Evolutionary conservation across 345 rosid genomes (phyloP), one percentile per base, ranked within the genome.

Genomic region (Mallotus nudiflorus): DNA sequence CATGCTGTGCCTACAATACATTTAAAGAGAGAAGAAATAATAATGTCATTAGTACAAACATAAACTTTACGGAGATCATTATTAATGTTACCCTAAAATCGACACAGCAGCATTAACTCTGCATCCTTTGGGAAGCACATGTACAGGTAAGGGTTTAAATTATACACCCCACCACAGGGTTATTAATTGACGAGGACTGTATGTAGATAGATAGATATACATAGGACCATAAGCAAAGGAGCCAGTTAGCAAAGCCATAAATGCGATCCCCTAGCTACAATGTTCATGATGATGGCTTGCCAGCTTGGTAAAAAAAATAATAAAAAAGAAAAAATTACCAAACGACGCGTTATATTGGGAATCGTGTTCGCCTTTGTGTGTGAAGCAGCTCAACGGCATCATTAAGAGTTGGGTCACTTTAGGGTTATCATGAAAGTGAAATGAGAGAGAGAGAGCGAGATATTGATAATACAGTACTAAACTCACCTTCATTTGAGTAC

Each of bases 401-500:
- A 58, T 71, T 57, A 55, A 62, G 58, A 11, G 28, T 52, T 52
- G 58, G 58, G 50, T 9, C 44, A 40, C 18, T 72, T 48, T 50
- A 69, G 70, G 71, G 73, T 56, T 71, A 14, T 44, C 40, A 9
- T 12, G 15, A 53, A 53, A 27, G 44, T 13, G 49, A 70, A 54
- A 56, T 31, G 8, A 27, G 28, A 60, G 45, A 45, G 48, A 49
- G 14, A 66, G n/a, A n/a, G n/a, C n/a, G n/a, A n/a, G n/a, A n/a
- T n/a, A n/a, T n/a, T n/a, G n/a, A n/a, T n/a, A n/a, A n/a, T n/a
- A n/a, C n/a, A n/a, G n/a, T n/a, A 27, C 5, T 33, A 6, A 18
- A 27, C 10, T 22, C 22, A 94, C 99, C 98, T 96, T 96, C 92
- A 88, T 82, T 73, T 96, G 99, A 61, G 99, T 96, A 54, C 99